These are phyloP conservation scores for Rubroshorea leprosula DNA, from an alignment of 345 rosid species.

Conservation along the genomic window DNA sequence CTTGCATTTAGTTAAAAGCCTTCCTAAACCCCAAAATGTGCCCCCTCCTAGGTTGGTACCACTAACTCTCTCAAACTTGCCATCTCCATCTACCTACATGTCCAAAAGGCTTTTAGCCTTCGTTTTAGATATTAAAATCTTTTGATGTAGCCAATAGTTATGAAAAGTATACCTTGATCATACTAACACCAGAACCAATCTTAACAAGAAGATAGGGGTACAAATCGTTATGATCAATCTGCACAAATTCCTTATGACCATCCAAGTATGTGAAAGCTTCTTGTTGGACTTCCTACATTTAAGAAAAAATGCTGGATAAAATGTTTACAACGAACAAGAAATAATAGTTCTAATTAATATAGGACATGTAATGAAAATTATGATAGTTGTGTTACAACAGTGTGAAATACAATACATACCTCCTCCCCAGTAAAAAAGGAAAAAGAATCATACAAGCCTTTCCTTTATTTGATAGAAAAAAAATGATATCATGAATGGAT, in stretches of 20 bases:
- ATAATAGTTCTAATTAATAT: background rate
- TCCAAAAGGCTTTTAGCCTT: constrained; percentile 18
- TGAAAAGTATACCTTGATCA: constrained; percentile 65
- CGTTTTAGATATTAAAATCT: constrained; percentile 7
- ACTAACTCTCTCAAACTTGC: constrained; percentile 73
- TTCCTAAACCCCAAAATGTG: constrained; percentile 84
- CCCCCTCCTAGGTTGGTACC: constrained; percentile 93
- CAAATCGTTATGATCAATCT: constrained; percentile 70
- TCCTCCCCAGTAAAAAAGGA: background rate
- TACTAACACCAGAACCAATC: constrained; percentile 92
- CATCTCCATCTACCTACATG: constrained; percentile 74
- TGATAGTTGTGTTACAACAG: background rate
- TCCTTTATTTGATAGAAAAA: too few relatives aligned
- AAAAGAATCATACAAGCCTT: background rate
- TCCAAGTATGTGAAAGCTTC: constrained; percentile 76
- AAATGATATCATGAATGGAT: too few relatives aligned
- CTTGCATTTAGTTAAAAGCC: constrained; percentile 73
- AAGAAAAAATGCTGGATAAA: constrained; percentile 14
- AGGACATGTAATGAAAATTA: background rate
- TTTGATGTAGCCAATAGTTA: background rate
- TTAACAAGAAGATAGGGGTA: constrained; percentile 88
- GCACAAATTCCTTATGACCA: constrained; percentile 59
- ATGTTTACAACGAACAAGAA: background rate
- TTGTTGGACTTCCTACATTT: constrained; percentile 55
- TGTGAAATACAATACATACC: background rate